Evolutionary conservation across 2,329 filamentous ascomycete genomes (phyloP).

Genomic region (Trichophyton simii): DNA sequence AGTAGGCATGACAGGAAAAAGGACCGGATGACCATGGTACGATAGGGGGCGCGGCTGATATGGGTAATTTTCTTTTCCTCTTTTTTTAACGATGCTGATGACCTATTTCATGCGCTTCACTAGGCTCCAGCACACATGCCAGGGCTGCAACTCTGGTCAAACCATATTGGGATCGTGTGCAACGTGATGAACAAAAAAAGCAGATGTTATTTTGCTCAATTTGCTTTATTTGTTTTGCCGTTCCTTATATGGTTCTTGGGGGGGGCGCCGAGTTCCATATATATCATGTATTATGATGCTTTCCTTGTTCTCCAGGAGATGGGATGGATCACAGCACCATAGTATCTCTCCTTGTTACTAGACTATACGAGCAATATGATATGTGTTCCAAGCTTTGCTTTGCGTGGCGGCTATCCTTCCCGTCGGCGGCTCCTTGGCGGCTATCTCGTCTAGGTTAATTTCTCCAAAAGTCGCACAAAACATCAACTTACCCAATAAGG

Average conservation of each 20-base stretch:
- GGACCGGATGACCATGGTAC: neutral
- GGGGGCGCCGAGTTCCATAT: neutral
- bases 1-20: neutral
- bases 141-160: neutral
- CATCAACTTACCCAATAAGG: too few relatives aligned
- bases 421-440: too few relatives aligned
- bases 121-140: neutral
- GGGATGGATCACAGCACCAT: slow-evolving; percentile 4
- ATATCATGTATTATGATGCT: slow-evolving; percentile 3
- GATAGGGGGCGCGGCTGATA: neutral
- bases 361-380: neutral
- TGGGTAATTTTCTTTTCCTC: neutral
- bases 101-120: neutral
- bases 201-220: neutral
- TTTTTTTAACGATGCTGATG: neutral
- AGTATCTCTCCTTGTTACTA: neutral
- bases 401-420: too few relatives aligned
- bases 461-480: too few relatives aligned
- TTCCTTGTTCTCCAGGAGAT: neutral
- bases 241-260: neutral
- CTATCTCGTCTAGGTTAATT: too few relatives aligned
- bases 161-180: neutral
- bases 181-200: neutral
- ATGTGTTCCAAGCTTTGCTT: neutral
- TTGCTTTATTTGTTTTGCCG: neutral